Conservation (phyloP, 257 asterid genomes). For the Nyctanthes arbortristis region DNA sequence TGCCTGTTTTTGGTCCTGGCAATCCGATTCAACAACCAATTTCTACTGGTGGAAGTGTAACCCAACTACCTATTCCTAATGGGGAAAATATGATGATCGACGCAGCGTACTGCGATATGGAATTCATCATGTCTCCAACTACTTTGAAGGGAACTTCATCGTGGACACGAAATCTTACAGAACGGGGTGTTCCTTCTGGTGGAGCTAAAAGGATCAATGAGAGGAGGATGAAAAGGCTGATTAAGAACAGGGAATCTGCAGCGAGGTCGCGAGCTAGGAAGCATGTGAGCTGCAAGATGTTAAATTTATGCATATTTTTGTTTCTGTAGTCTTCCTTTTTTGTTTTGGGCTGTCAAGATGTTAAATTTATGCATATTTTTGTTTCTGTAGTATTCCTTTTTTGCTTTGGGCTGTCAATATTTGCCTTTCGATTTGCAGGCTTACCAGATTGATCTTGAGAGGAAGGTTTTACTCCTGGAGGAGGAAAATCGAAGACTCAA, state of each 20-base stretch:
- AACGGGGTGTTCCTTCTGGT: slow-evolving; percentile 65
- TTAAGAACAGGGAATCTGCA: slow-evolving; percentile 92
- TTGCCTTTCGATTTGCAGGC: slow-evolving; percentile 53
- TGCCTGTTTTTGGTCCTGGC: slow-evolving; percentile 47
- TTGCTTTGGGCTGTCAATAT: slow-evolving; percentile 7
- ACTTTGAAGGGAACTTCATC: slow-evolving; percentile 61
- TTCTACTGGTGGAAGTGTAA: slow-evolving; percentile 46
- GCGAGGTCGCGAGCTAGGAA: slow-evolving; percentile 94
- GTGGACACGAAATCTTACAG: slow-evolving; percentile 63
- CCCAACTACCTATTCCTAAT: no score
- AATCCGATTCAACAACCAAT: slow-evolving; percentile 56
- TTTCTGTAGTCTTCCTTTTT: background rate
- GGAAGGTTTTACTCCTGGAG: slow-evolving; percentile 77
- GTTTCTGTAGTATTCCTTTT: background rate
- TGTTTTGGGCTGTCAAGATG: background rate
- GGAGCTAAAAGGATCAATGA: slow-evolving; percentile 68
- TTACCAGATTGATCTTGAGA: slow-evolving; percentile 88
- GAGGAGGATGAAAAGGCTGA: slow-evolving; percentile 93
- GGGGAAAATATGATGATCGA: slow-evolving; percentile 55
- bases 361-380: background rate
- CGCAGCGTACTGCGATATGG: slow-evolving; percentile 51
- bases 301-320: background rate
- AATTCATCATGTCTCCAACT: slow-evolving; percentile 56
- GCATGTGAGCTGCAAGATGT: slow-evolving; percentile 45
- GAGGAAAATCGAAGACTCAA: slow-evolving; percentile 88